Evolutionary conservation across 2,329 filamentous ascomycete species (phyloP), one percentile per base, ranked within the genome.

Genomic region (Clarireedia hainanense): DNA sequence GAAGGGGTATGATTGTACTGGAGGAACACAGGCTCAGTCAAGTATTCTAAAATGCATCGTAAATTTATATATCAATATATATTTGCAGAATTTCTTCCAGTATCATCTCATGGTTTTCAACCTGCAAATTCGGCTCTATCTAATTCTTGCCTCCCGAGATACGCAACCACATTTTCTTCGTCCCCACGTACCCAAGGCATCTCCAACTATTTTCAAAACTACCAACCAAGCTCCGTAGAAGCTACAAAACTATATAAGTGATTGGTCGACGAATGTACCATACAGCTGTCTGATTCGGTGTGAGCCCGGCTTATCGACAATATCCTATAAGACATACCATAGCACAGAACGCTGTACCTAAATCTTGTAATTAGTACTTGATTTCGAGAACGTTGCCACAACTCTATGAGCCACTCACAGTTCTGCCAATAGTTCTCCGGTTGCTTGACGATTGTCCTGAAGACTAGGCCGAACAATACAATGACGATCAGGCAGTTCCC

Each of bases 251-350:
- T 14, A 53, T 23, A 27, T 47, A 53, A 1, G 43, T 53, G 37
- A 42, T 39, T 10, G 51, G 51, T 30, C 51, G 42, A 14, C 42
- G 43, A n/a, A 34, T 23, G 47, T 40, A 53, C 51, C 51, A 53
- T 10, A 53, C 37, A 26, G 40, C 42, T 3, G n/a, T 47, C 51
- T 53, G 12, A 14, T 6, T 15, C 14, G 2, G 5, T 53, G n/a
- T 52, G 15, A 47, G 50, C 23, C 30, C 17, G 5, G 6, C 1
- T 15, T 24, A 27, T 7, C 2, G n/a, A 9, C 10, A 30, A 37
- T 14, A 36, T 1, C 14, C 9, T 6, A 26, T 15, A 37, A 2
- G 9, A 39, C 51, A 15, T 47, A 53, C 51, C 42, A 53, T 17
- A 39, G 46, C 5, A 7, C 40, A 39, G 17, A 53, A 30, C 17